Conservation (phyloP, 441 rosid genomes). For the Pelargonium citronellum region DNA sequence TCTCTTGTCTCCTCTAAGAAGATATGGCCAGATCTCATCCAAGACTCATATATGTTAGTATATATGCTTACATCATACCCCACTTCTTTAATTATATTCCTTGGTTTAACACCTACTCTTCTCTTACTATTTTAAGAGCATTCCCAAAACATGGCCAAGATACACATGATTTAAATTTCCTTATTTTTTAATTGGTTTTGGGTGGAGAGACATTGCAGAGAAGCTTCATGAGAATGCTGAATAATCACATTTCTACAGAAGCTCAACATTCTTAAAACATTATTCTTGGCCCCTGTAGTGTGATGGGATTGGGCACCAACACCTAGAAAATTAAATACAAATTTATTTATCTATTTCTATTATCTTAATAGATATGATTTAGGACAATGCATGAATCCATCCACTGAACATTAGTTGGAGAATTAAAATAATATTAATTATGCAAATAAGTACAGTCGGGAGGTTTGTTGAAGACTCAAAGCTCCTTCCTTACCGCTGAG, state of each 20-base stretch:
- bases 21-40: constrained; percentile 69
- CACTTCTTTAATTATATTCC: constrained; percentile 62
- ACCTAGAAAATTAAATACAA: constrained; percentile 6
- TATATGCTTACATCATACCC: constrained; percentile 62
- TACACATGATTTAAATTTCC: constrained; percentile 17
- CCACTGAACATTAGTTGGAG: constrained; percentile 32
- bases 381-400: constrained; percentile 41
- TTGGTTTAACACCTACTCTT: constrained; percentile 46
- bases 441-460: constrained; percentile 30
- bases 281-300: constrained; percentile 27
- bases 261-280: constrained; percentile 24
- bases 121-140: constrained; percentile 31
- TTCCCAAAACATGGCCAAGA: constrained; percentile 43
- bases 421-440: constrained; percentile 29
- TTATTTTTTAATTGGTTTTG: constrained; percentile 19
- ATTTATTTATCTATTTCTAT: constrained; percentile 11
- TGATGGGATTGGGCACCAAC: constrained; percentile 43
- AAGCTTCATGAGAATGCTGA: constrained; percentile 43
- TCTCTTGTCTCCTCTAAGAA: constrained; percentile 52
- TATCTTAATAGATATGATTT: constrained; percentile 22
- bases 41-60: constrained; percentile 42
- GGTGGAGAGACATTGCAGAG: constrained; percentile 39
- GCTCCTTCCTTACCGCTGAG: constrained; percentile 37
- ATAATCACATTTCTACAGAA: constrained; percentile 43
- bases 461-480: constrained; percentile 37